Evolutionary conservation across 1,284 basidiomycete genomes (phyloP).

Genomic region (Trichosporon sp.): DNA sequence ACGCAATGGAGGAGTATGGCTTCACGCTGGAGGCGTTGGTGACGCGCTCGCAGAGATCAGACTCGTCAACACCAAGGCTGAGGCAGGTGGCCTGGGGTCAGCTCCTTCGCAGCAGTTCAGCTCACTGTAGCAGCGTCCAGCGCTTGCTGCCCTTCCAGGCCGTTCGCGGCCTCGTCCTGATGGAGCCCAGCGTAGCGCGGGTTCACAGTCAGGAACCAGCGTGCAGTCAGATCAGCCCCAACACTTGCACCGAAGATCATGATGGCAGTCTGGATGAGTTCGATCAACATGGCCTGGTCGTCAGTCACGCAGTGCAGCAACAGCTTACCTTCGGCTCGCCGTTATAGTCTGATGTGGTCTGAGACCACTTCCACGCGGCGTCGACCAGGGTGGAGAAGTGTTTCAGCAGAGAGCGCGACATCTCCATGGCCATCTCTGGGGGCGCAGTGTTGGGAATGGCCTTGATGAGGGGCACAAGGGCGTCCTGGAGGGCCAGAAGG

Average conservation of each 20-base stretch:
- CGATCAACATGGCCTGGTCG: constrained; percentile 29
- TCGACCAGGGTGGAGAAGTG: constrained; percentile 20
- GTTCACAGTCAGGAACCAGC: constrained; percentile 32
- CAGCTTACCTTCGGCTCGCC: constrained; percentile 35
- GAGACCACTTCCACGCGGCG: constrained; percentile 28
- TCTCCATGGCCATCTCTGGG: constrained; percentile 7
- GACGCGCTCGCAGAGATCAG: constrained; percentile 25
- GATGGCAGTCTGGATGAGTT: constrained; percentile 25
- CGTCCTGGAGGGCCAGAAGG: constrained; percentile 24
- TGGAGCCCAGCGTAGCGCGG: constrained; percentile 26
- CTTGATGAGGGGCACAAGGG: constrained; percentile 25
- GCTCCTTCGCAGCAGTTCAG: background rate
- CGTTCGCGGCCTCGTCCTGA: constrained; percentile 9
- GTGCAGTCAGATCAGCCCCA: constrained; percentile 23
- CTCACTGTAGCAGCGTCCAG: constrained; percentile 21
- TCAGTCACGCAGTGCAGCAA: background rate
- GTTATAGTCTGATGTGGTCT: constrained; percentile 26
- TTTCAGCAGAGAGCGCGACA: constrained; percentile 20
- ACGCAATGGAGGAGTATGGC: constrained; percentile 27
- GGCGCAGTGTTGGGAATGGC: constrained; percentile 16
- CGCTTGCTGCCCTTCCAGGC: constrained; percentile 16
- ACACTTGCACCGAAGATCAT: constrained; percentile 30
- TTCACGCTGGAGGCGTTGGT: constrained; percentile 17
- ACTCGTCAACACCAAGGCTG: constrained; percentile 15
- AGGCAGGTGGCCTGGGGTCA: constrained; percentile 4